Evolutionary conservation across 208 protist species (phyloP).

Genomic region (Trypanosoma melophagium): DNA sequence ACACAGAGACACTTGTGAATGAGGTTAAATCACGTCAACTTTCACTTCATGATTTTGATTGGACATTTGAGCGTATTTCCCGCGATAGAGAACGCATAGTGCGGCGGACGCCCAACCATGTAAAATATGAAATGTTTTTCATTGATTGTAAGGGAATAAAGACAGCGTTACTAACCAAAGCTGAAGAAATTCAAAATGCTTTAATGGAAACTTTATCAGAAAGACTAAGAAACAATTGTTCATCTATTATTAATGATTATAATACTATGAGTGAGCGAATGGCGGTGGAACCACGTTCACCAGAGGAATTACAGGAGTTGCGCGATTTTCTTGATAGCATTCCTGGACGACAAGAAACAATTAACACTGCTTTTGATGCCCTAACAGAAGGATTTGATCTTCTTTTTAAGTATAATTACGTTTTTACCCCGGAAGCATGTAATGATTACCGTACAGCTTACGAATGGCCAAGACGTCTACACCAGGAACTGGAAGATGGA

Average conservation of each 20-base stretch:
- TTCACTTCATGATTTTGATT: constrained; percentile 85
- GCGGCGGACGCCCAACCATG: constrained; percentile 81
- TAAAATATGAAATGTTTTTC: constrained; percentile 88
- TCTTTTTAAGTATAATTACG: constrained; percentile 77
- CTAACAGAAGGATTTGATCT: constrained; percentile 85
- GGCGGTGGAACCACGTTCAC: constrained; percentile 74
- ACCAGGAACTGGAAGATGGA: constrained; percentile 86
- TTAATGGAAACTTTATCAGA: constrained; percentile 73
- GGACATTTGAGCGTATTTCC: constrained; percentile 81
- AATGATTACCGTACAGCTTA: constrained; percentile 86
- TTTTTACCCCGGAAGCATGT: constrained; percentile 75
- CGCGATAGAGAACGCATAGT: constrained; percentile 79
- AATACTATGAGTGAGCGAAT: constrained; percentile 71
- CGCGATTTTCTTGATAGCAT: constrained; percentile 76
- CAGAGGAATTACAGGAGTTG: constrained; percentile 90
- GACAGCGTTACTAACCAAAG: constrained; percentile 51
- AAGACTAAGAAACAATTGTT: constrained; percentile 59
- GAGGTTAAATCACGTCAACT: constrained; percentile 37
- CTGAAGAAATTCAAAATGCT: constrained; percentile 53
- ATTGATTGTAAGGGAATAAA: constrained; percentile 91
- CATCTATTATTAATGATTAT: constrained; percentile 67
- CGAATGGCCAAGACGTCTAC: constrained; percentile 89
- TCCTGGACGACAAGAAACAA: constrained; percentile 61
- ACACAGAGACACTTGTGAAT: constrained; percentile 57
- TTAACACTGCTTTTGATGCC: constrained; percentile 65